Evolutionary conservation across 306 rosid genomes (phyloP).

Genomic region (Glycyrrhiza uralensis): DNA sequence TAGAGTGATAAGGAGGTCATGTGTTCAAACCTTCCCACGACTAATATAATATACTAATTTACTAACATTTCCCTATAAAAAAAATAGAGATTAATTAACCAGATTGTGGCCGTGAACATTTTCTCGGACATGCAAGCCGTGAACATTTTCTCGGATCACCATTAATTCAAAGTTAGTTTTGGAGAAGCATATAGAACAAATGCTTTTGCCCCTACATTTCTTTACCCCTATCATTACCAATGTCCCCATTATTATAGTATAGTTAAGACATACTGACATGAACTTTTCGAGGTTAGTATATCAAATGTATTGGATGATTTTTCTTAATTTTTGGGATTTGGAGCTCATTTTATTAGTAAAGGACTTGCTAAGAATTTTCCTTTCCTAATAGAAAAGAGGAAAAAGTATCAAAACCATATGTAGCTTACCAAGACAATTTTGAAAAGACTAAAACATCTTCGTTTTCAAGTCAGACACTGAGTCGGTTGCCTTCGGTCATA

Average conservation of each 20-base stretch:
- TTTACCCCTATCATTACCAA: slow-evolving; percentile 37
- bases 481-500: background rate
- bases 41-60: too few species aligned
- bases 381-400: background rate
- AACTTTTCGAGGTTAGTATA: slow-evolving; percentile 27
- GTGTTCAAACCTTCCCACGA: too few species aligned
- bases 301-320: slow-evolving; percentile 19
- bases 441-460: background rate
- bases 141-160: too few species aligned
- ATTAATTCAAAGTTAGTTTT: too few species aligned
- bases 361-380: background rate
- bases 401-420: background rate
- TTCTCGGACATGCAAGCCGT: too few species aligned
- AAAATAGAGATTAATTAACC: too few species aligned
- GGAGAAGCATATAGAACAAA: slow-evolving; percentile 26
- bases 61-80: too few species aligned
- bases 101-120: too few species aligned
- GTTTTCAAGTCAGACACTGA: slow-evolving; percentile 13
- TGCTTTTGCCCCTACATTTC: slow-evolving; percentile 20
- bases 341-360: background rate
- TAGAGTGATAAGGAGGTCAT: too few species aligned
- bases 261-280: slow-evolving; percentile 26
- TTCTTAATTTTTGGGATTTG: slow-evolving; percentile 44
- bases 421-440: slow-evolving; percentile 20
- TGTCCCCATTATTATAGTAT: slow-evolving; percentile 4